Base-by-base conservation (phyloP, 2,329 filamentous ascomycete species). In the Verticillium isaacii region DNA sequence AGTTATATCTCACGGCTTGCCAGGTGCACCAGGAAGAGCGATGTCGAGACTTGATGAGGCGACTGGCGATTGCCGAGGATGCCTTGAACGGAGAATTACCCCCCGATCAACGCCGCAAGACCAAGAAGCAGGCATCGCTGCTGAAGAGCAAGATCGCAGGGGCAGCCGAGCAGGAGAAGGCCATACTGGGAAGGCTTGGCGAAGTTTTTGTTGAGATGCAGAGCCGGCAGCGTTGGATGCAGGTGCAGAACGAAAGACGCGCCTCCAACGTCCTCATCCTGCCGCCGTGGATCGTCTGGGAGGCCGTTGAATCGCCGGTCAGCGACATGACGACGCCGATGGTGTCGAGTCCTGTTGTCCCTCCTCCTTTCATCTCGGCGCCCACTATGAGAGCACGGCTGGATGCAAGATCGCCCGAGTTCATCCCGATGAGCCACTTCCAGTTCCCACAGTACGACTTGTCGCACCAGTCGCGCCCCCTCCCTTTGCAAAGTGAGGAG, bases 121-220 rank as follows among this genome's bases (percentile, higher is more conserved):
- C 76, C 12, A 74, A 74, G 37, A 84, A 82, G 63, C 72, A 80
- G 45, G 68, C 79, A 5, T 70, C 72, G 2, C 72, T 78, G 60
- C 63, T 85, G 12, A 76, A 71, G 56, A 72, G 71, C 58, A 77
- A 77, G 62, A 75, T 86, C 36, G 68, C 72, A n/a, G 74, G 79
- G 54, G 77, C 75, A 0, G 76, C 77, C 2, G 73, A 77, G 59
- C 80, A 85, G 66, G 79, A 86, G 66, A 76, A 72, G 60, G 66
- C 72, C 17, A 77, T 84, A 7, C 69, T 81, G 45, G 62, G 72
- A 17, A 73, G 82, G 2, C 71, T 86, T n/a, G 72, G 77, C 14
- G 82, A 85, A 62, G 66, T 86, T 15, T 74, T 78, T 37, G 70
- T 80, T 17, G 82, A 86, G 69, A 76, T 82, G 15, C 77, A 79